Base-by-base conservation (phyloP, 169 alveolate species). In the Plasmodium chabaudi region DNA sequence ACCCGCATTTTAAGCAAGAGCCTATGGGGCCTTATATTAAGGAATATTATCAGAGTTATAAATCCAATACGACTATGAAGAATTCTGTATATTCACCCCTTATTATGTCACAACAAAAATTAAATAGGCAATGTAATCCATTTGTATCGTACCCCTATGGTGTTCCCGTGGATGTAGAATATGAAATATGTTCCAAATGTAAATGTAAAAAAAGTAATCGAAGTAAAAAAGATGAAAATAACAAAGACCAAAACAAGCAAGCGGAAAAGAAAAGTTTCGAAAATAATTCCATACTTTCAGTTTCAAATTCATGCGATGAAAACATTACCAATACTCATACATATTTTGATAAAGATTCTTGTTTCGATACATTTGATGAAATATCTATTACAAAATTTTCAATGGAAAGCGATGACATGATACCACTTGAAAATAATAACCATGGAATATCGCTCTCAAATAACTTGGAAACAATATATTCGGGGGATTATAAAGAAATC, bases 61-160 rank as follows among this genome's bases (percentile, higher is more conserved):
- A 53, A 21, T 27, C 23, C 17, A 46, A 55, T 42, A 23, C 25
- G 49, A 27, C 77, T 25, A 23, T 25, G 21, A 77, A 47, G 7
- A 44, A 46, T 21, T 19, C 34, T 27, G 21, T 64, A 23, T 77
- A 49, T 42, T 77, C 61, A 42, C 88, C 88, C 1, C 56, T 47
- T 23, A 77, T 42, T 44, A 10, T 47, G 53, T 44, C 70, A 51
- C 77, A 63, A 57, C 27, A 63, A 15, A 77, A 51, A 63, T n/a
- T 63, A 57, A 77, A 77, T 56, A 77, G 71, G 49, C 88, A 77
- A 46, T 77, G 77, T 10, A 77, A 77, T 59, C 88, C 88, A 15
- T 77, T 77, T 63, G 88, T 77, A 44, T 42, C 88, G n/a, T 77
- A 77, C 47, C 88, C 88, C 9, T 77, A 77, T 51, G 88, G 88